These are phyloP conservation scores for Thyridium curvatum DNA, from an alignment of 2,329 filamentous ascomycete species.

Conservation along the genomic window DNA sequence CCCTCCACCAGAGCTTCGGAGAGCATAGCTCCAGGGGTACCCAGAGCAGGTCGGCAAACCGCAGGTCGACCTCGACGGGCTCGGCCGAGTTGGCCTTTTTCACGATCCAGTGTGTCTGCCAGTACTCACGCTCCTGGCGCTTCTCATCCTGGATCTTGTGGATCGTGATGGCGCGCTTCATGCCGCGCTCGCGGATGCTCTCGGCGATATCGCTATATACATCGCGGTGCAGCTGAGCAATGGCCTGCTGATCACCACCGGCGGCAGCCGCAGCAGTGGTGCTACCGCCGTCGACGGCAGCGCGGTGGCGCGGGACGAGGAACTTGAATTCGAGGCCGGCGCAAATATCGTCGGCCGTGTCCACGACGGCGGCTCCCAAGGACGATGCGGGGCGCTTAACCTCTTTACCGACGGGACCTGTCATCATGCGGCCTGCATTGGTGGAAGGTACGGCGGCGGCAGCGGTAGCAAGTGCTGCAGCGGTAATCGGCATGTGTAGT, in stretches of 20 bases:
- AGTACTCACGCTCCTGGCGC: slow-evolving; percentile 21
- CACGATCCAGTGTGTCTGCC: slow-evolving; percentile 30
- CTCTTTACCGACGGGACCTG: too few relatives aligned
- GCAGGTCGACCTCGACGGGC: slow-evolving; percentile 16
- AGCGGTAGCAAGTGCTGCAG: too few relatives aligned
- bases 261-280: slow-evolving; percentile 2
- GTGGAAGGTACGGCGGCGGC: too few relatives aligned
- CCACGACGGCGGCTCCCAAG: slow-evolving; percentile 1
- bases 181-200: slow-evolving; percentile 11
- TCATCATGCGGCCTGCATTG: too few relatives aligned
- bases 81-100: slow-evolving; percentile 33
- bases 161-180: slow-evolving; percentile 18
- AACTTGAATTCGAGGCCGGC: slow-evolving; percentile 26
- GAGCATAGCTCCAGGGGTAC: slow-evolving; percentile 30
- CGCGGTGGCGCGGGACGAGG: slow-evolving; percentile 7
- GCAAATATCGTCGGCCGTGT: slow-evolving; percentile 13
- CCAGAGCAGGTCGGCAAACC: slow-evolving; percentile 19
- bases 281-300: slow-evolving; percentile 7
- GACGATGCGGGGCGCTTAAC: not conserved
- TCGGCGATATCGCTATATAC: slow-evolving; percentile 16
- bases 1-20: slow-evolving; percentile 22
- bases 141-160: slow-evolving; percentile 14
- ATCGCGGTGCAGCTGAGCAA: slow-evolving; percentile 9
- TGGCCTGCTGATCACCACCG: slow-evolving; percentile 2
- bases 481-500: too few relatives aligned